Evolutionary conservation across 1,139 yeast species (phyloP), one percentile per base, ranked within the genome.

Genomic region (Suhomyces anneliseae): DNA sequence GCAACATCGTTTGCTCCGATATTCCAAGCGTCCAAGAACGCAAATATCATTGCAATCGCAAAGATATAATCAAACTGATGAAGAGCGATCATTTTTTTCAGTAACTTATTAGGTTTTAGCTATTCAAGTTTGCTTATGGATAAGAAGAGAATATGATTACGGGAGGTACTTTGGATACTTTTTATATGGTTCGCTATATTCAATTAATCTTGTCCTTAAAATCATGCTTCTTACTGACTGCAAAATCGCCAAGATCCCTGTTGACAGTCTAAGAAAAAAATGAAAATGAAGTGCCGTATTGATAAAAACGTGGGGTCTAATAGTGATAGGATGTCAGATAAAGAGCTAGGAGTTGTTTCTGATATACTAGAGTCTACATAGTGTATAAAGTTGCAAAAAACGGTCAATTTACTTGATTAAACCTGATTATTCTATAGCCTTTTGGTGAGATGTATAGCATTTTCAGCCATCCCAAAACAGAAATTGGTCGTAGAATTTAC

Each of bases 1-100:
- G 93, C 87, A 49, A 85, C 90, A 73, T 86, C 93, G 61, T 87
- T 86, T 38, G 93, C 95, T 46, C 95, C 95, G 57, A 85, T 86
- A 62, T 84, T 84, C 78, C 83, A 86, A n/a, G 92, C 92, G 66
- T 85, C 90, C 58, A 85, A 72, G 72, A 84, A 83, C 54, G 90
- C 90, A 67, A 86, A 85, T 51, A 85, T 68, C 78, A 84, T 78
- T 43, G 82, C 81, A 51, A 83, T 76, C 4, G 87, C 89, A 59
- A 83, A 79, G 60, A 83, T 73, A 60, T 83, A 83, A 61, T 83
- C 86, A 59, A 82, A 83, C 60, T 82, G 81, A 48, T 77, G 81
- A 53, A 81, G 70, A 48, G 69, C 70, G 31, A 53, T 52, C 60
- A 57, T 58, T 36, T 35, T 40, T 19, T 19, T 19, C 24, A 19